Evolutionary conservation across 768 basidiomycete species (phyloP), one percentile per base, ranked within the genome.

Genomic region (Boletus insuetus): DNA sequence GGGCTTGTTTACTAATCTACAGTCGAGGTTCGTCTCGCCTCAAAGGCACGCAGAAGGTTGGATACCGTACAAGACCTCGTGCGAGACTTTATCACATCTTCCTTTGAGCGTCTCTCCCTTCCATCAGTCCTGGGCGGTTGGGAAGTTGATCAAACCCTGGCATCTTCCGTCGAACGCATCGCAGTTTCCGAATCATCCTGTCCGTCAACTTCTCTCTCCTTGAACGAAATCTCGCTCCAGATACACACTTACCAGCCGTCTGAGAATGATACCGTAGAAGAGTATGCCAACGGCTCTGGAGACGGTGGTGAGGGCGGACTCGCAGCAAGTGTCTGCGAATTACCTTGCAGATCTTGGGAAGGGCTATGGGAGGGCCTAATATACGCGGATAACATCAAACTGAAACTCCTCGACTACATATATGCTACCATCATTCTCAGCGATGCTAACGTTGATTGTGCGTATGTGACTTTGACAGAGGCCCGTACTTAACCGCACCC

Each of bases 311-410:
- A 86, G 42, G 84, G 86, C 49, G 85, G 92, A 0, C 88, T 88
- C 76, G 92, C 96, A 12, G 97, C 95, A 1, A 89, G 82, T 54
- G 87, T 98, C 19, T 89, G 89, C 67, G 89, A 95, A 51, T 79
- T 99, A 44, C 97, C 97, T 1, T 89, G 87, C 58, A 70, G 78
- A 58, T 81, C 78, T 39, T 87, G 91, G 79, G 96, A 98, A 56
- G 94, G 96, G 1, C 74, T 98, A 16, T 98, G 97, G 97, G 89
- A 88, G 49, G 90, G 87, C 46, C 70, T 99, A 61, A 88, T 98
- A 67, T 99, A 96, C 70, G 69, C 82, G 3, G 81, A 84, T 31
- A 80, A 89, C 67, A 85, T 98, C 65, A 99, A 98, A 71, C 74
- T 86, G 54, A 88, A 87, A 58, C 78, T 99, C 12, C 79, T 99